Evolutionary conservation across 257 asterid genomes (phyloP).

Genomic region (Paulownia fortunei): DNA sequence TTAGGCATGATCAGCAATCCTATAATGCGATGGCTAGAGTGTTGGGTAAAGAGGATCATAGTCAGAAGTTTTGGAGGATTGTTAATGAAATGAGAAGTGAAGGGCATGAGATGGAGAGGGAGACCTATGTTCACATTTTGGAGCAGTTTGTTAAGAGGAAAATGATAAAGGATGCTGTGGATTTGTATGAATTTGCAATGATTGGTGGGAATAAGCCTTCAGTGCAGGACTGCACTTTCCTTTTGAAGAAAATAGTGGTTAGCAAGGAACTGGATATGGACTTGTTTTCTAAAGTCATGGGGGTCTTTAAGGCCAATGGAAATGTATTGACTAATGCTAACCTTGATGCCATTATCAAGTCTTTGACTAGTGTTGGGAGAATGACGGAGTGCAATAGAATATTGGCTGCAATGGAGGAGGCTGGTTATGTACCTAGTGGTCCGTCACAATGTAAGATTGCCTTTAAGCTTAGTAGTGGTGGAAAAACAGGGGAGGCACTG

Average conservation of each 20-base stretch:
- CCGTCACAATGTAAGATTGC: conserved; percentile 56
- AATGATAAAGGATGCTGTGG: conserved; percentile 77
- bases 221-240: conserved; percentile 62
- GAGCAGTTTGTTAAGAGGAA: conserved; percentile 54
- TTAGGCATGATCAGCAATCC: conserved; percentile 58
- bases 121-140: conserved; percentile 48
- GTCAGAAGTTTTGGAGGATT: conserved; percentile 72
- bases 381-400: conserved; percentile 60
- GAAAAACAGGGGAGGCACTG: conserved; percentile 47
- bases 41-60: conserved; percentile 56
- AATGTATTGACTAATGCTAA: conserved; percentile 54
- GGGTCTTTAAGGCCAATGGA: conserved; percentile 61
- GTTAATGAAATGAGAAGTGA: conserved; percentile 70
- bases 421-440: conserved; percentile 57
- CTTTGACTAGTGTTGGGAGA: conserved; percentile 79
- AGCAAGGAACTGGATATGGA: conserved; percentile 74
- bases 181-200: conserved; percentile 78
- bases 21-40: conserved; percentile 63
- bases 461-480: conserved; percentile 57
- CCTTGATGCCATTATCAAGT: conserved; percentile 64
- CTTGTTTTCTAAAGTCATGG: conserved; percentile 60
- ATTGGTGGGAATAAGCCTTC: conserved; percentile 67
- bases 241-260: conserved; percentile 77
- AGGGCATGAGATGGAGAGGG: conserved; percentile 68
- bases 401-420: conserved; percentile 59